phyloP scores from a whole-genome alignment of 768 basidiomycete genomes.

The Mycena indigotica region DNA sequence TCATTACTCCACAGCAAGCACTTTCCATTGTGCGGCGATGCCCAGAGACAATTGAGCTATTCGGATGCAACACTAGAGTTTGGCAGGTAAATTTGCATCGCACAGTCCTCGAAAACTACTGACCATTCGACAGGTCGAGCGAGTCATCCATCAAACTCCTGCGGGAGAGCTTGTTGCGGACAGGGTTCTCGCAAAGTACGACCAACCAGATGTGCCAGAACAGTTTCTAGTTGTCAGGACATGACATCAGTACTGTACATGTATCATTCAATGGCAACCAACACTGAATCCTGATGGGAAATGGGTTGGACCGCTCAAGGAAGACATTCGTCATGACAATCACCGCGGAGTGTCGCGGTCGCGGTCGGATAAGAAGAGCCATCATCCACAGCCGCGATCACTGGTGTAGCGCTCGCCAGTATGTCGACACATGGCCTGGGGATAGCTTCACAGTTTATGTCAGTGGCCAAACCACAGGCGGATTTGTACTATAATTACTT shows the following conservation, averaged over 20 bases:
- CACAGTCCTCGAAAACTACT: constrained; percentile 32
- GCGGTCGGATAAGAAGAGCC: neutral
- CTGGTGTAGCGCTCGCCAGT: neutral
- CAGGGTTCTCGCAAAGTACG: constrained; percentile 52
- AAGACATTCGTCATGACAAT: neutral
- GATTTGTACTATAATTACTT: too few relatives aligned
- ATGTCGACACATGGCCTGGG: neutral
- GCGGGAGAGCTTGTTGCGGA: constrained; percentile 40
- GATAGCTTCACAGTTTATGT: too few relatives aligned
- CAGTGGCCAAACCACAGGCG: too few relatives aligned
- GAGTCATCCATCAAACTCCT: constrained; percentile 19
- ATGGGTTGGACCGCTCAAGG: neutral
- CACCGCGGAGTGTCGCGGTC: neutral
- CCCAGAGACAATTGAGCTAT: constrained; percentile 52
- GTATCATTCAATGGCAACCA: too few relatives aligned
- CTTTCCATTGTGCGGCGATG: constrained; percentile 52
- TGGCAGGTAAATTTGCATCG: constrained; percentile 57
- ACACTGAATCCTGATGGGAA: too few relatives aligned
- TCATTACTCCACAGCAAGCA: constrained; percentile 39
- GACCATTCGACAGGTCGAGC: constrained; percentile 43
- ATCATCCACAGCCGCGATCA: neutral
- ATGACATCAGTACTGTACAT: too few relatives aligned
- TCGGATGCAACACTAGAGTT: constrained; percentile 70
- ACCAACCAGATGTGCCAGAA: constrained; percentile 70
- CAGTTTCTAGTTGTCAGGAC: constrained; percentile 69